Evolutionary conservation across 73 alveolate species (phyloP).

Genomic region (Paramecium octaurelia): DNA sequence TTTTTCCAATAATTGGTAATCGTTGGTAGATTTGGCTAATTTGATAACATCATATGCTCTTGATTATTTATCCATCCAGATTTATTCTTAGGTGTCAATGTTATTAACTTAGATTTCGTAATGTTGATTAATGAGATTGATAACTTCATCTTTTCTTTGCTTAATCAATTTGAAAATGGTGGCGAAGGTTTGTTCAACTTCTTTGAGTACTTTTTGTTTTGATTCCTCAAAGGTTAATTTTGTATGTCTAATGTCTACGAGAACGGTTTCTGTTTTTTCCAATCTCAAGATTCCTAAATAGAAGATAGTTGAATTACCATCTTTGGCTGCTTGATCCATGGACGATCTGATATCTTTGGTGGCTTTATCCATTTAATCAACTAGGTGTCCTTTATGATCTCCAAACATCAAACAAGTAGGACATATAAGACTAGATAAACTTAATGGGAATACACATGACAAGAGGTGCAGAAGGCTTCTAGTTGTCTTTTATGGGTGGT

Average conservation of each 20-base stretch:
- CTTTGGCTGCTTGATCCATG: constrained; percentile 19
- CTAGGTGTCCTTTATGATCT: constrained; percentile 47
- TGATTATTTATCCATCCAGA: constrained; percentile 52
- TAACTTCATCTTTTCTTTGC: constrained; percentile 61
- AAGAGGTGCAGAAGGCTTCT: constrained; percentile 21
- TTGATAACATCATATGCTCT: constrained; percentile 50
- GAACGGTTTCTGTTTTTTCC: constrained; percentile 61
- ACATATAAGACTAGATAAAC: constrained; percentile 44
- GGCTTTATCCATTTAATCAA: constrained; percentile 47
- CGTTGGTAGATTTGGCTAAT: constrained; percentile 37
- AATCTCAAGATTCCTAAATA: constrained; percentile 20
- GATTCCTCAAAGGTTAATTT: constrained; percentile 58
- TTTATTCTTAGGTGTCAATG: constrained; percentile 42
- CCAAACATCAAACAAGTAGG: constrained; percentile 66
- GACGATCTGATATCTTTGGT: constrained; percentile 32
- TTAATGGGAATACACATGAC: not conserved
- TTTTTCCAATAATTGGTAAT: constrained; percentile 23
- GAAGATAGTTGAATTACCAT: not conserved
- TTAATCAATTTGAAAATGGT: constrained; percentile 41
- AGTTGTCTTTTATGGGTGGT: not conserved
- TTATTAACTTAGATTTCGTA: constrained; percentile 18
- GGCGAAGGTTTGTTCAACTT: constrained; percentile 56
- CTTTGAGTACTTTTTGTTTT: constrained; percentile 51
- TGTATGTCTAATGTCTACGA: constrained; percentile 62
- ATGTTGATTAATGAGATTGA: constrained; percentile 40